These are phyloP conservation scores for Paraurostyla sp. DNA, from an alignment of 73 alveolate genomes.

Conservation along the genomic window DNA sequence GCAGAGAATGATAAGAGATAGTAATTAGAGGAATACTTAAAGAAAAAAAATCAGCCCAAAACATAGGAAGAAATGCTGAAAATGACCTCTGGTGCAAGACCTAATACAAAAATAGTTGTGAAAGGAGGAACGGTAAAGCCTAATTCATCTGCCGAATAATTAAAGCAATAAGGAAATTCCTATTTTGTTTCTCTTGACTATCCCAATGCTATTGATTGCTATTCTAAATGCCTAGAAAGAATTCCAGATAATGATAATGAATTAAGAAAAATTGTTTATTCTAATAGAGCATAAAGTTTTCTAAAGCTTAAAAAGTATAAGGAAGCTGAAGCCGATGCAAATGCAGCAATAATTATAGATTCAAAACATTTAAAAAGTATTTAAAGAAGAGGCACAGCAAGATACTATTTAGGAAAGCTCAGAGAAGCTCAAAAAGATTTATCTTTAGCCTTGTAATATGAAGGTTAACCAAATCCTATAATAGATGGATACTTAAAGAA, in stretches of 20 bases:
- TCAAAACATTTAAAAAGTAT: conserved; percentile 66
- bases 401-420: conserved; percentile 49
- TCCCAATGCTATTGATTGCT: conserved; percentile 75
- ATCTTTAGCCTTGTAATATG: conserved; percentile 10
- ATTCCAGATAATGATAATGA: conserved; percentile 58
- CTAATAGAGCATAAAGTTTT: conserved; percentile 70
- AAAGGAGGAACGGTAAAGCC: conserved; percentile 70
- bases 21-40: background rate
- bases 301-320: conserved; percentile 60
- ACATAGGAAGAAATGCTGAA: conserved; percentile 65
- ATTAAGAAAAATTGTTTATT: conserved; percentile 55
- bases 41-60: conserved; percentile 19
- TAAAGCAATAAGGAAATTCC: conserved; percentile 66
- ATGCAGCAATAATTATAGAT: conserved; percentile 65
- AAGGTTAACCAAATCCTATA: conserved; percentile 46
- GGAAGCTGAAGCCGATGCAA: conserved; percentile 64
- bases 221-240: conserved; percentile 62
- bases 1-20: conserved; percentile 26
- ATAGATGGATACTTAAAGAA: conserved; percentile 60
- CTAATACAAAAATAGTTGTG: conserved; percentile 72
- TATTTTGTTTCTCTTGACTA: conserved; percentile 64
- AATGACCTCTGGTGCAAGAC: conserved; percentile 75
- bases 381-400: conserved; percentile 74
- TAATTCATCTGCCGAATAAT: conserved; percentile 18
- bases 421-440: conserved; percentile 68